phyloP scores from a whole-genome alignment of 106 monocot species.

The Acorus gramineus region DNA sequence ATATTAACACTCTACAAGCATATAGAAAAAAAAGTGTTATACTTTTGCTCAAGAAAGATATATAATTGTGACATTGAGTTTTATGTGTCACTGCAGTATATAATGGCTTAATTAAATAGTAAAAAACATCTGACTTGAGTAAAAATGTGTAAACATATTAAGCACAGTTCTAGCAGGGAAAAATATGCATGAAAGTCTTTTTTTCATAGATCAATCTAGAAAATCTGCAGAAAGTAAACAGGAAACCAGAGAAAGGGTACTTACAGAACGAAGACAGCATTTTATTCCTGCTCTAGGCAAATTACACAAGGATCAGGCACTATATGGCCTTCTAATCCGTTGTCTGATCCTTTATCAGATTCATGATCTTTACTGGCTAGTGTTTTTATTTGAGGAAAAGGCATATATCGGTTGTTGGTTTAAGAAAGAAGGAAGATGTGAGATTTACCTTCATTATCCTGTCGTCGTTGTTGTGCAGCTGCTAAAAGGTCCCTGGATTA shows the following conservation, averaged over 20 bases:
- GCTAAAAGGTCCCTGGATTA: conserved; percentile 66
- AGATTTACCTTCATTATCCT: conserved; percentile 60
- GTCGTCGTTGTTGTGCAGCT: conserved; percentile 55
- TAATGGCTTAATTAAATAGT: too few relatives aligned
- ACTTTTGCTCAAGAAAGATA: too few relatives aligned
- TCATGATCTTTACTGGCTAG: too few relatives aligned
- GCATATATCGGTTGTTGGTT: neutral
- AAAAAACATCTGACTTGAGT: too few relatives aligned
- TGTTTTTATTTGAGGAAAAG: conserved; percentile 11
- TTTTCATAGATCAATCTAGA: too few relatives aligned
- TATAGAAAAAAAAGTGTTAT: too few relatives aligned
- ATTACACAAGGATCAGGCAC: conserved; percentile 91
- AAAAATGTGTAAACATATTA: too few relatives aligned
- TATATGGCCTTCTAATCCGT: conserved; percentile 32
- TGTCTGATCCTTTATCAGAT: conserved; percentile 33
- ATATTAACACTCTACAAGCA: too few relatives aligned
- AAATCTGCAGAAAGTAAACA: neutral
- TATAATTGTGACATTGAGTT: too few relatives aligned
- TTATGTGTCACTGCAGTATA: too few relatives aligned
- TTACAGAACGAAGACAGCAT: conserved; percentile 99
- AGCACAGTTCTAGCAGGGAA: too few relatives aligned
- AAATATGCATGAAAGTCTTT: too few relatives aligned
- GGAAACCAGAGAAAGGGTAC: conserved; percentile 12
- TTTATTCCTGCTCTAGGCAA: conserved; percentile 87
- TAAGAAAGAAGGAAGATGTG: neutral